Evolutionary conservation across 2,329 filamentous ascomycete species (phyloP), one percentile per base, ranked within the genome.

Genomic region (Aspergillus costaricaensis): DNA sequence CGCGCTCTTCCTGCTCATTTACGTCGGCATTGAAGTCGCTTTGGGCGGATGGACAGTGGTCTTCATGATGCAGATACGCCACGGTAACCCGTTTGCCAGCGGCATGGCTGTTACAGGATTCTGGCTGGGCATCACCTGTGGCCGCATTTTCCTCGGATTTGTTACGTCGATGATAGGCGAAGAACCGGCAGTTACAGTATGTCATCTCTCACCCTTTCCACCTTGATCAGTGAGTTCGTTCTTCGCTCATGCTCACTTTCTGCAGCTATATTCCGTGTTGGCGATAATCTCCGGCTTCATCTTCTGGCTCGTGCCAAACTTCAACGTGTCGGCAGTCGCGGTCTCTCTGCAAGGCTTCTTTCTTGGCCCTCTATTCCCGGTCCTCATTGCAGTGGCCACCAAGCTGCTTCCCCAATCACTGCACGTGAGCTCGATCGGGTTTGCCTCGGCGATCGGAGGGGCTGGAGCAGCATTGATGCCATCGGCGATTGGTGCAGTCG

Each of bases 41-140:
- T 79, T 92, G 2, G 88, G 89, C 19, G 91, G 91, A 15, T 95
- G 91, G 91, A 88, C 96, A 63, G 88, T 91, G 52, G 88, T 88
- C 0, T 96, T 96, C 72, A 96, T 96, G 91, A 86, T 93, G n/a
- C 81, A 85, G 19, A 87, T 92, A 23, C 85, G 92, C 14, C 75
- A 88, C 39, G 91, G 88, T 3, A 83, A 81, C 23, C 79, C 86
- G 0, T 94, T 95, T 69, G 82, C 87, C 2, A 88, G 89, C 36
- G 91, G 91, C 2, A 86, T 95, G 78, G 87, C 86, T 0, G 88
- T 87, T 0, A 94, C 91, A 0, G 88, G 91, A 0, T 96, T 94
- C 77, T 96, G 92, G 92, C 83, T 91, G 47, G 92, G 91, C 0
- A 82, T 96, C 64, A 93, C 91, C 0, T 74, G 91, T 0, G 91